phyloP scores from a whole-genome alignment of 2,329 filamentous ascomycete species.

The Cercospora janseana region DNA sequence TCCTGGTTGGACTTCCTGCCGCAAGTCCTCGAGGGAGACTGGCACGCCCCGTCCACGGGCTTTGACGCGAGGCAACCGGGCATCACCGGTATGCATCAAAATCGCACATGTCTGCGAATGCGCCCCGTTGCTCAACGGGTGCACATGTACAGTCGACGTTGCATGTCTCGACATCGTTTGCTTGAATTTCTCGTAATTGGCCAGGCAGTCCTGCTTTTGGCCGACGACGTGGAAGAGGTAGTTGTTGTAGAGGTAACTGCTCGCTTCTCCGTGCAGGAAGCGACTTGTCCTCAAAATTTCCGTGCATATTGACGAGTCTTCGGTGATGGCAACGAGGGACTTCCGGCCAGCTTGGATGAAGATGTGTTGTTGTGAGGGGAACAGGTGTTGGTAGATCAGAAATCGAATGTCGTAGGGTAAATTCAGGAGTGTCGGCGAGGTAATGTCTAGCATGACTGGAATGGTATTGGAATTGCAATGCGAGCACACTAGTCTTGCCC shows the following conservation, averaged over 20 bases:
- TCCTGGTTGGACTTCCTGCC: slow-evolving; percentile 16
- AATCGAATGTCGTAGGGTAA: slow-evolving; percentile 36
- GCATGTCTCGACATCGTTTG: slow-evolving; percentile 27
- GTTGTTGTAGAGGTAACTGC: slow-evolving; percentile 33
- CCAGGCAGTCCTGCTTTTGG: slow-evolving; percentile 32
- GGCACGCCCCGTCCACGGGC: slow-evolving; percentile 26
- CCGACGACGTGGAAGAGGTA: slow-evolving; percentile 38
- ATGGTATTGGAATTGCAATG: too few relatives aligned
- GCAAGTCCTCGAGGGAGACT: slow-evolving; percentile 21
- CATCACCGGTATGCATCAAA: slow-evolving; percentile 29
- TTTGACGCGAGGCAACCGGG: slow-evolving; percentile 23
- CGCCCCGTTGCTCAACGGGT: slow-evolving; percentile 34
- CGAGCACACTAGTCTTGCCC: not conserved
- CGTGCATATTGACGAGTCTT: slow-evolving; percentile 14
- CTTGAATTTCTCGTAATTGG: slow-evolving; percentile 26
- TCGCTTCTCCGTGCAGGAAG: slow-evolving; percentile 28
- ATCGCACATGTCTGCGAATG: slow-evolving; percentile 36
- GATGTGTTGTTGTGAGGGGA: slow-evolving; percentile 30
- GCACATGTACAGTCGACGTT: slow-evolving; percentile 26
- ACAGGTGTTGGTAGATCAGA: slow-evolving; percentile 35
- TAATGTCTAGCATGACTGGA: not conserved
- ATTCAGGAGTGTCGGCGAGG: slow-evolving; percentile 17
- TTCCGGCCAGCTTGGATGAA: slow-evolving; percentile 30
- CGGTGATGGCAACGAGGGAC: slow-evolving; percentile 14
- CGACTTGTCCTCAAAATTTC: slow-evolving; percentile 24